Base-by-base conservation (phyloP, 1,284 basidiomycete species). In the Malassezia yamatoensis region DNA sequence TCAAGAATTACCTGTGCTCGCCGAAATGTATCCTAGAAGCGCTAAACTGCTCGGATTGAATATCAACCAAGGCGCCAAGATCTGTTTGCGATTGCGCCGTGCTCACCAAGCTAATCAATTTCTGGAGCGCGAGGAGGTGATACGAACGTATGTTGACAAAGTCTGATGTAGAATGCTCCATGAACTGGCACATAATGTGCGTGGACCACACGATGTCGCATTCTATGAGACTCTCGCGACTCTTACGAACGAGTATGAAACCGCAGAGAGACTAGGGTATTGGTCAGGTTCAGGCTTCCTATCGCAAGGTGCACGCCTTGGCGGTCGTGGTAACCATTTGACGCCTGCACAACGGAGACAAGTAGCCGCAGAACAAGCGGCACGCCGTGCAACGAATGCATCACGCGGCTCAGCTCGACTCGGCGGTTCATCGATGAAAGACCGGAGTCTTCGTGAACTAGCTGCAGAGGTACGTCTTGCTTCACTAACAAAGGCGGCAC, bases 171-270 rank as follows among this genome's bases (percentile, higher is more conserved):
- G 53, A 7, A 66, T 68, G 66, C 53, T 68, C 12, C 66, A 68
- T 41, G 66, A 68, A 50, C 60, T 68, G 11, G 55, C 55, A 2
- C 66, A 68, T 43, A 68, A 65, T 45, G 58, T 65, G 15, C 54
- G 58, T 7, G 65, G 65, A 1, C 65, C 64, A 5, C 66, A 68
- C 52, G 63, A 68, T 45, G 51, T 49, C 9, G 37, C 36, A 8
- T 68, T 68, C 37, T 62, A 58, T 32, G 37, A 33, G 13, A 43
- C 53, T 12, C 60, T 68, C 15, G 51, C 58, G 11, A 47, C 57
- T 7, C 54, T 68, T 4, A 57, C 58, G 32, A 47, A 54, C 12
- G 65, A 66, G 49, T 65, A 58, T 29, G 43, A 55, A 15, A 47
- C 51, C 34, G 53, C 47, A 3, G 46, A 53, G 18, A 51, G 50